phyloP scores from a whole-genome alignment of 164 flowering plant genomes.

The Platanus orientalis region DNA sequence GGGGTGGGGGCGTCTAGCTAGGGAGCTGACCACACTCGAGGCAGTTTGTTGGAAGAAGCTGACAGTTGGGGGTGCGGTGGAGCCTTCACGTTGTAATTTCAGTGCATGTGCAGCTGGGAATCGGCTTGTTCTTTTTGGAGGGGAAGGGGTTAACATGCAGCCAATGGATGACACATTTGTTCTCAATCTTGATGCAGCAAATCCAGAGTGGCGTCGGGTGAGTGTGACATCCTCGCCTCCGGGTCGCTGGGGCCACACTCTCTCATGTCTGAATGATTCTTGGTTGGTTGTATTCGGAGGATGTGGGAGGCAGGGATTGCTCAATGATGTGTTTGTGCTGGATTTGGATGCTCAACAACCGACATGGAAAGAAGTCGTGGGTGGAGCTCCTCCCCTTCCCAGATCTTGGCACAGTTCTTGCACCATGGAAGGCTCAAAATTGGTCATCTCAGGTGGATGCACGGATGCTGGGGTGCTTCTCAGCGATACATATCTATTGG shows the following conservation, averaged over 20 bases:
- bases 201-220: conserved; percentile 72
- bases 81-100: conserved; percentile 87
- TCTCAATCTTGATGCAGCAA: conserved; percentile 63
- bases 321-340: conserved; percentile 79
- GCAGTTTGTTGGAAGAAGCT: conserved; percentile 84
- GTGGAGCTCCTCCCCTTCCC: conserved; percentile 71
- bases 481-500: conserved; percentile 64
- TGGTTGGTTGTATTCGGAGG: conserved; percentile 89
- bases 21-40: conserved; percentile 84
- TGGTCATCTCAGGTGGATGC: conserved; percentile 89
- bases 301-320: conserved; percentile 75
- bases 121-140: conserved; percentile 78
- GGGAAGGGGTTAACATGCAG: conserved; percentile 87
- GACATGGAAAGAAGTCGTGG: conserved; percentile 77
- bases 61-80: conserved; percentile 77
- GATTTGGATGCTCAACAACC: conserved; percentile 89
- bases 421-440: conserved; percentile 72
- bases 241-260: conserved; percentile 94
- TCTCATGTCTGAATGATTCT: conserved; percentile 69
- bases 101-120: conserved; percentile 90
- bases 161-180: conserved; percentile 94
- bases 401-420: conserved; percentile 96
- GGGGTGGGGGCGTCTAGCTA: conserved; percentile 80
- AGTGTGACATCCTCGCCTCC: conserved; percentile 78
- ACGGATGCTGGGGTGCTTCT: conserved; percentile 84